These are phyloP conservation scores for Carpinus viminea DNA, from an alignment of 306 rosid species.

Conservation along the genomic window DNA sequence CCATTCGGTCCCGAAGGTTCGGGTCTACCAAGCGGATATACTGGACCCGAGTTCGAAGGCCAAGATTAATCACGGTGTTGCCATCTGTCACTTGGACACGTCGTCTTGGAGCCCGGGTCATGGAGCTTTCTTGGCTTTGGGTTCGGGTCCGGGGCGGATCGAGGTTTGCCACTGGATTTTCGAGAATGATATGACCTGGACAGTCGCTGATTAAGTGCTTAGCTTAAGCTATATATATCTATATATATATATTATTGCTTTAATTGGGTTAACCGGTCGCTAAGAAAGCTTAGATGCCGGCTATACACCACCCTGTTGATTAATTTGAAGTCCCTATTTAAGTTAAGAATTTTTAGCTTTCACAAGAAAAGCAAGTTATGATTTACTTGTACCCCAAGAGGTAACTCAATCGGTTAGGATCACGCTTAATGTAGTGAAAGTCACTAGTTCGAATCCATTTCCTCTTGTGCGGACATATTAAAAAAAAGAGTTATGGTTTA, in stretches of 20 bases:
- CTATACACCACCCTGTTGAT: slow-evolving; percentile 20
- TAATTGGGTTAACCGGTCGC: slow-evolving; percentile 34
- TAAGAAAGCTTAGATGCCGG: slow-evolving; percentile 52
- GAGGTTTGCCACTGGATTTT: slow-evolving; percentile 99
- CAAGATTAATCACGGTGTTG: slow-evolving; percentile 78
- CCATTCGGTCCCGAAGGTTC: slow-evolving; percentile 93
- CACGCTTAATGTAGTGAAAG: too few relatives aligned
- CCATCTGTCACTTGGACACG: slow-evolving; percentile 91
- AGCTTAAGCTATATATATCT: neutral
- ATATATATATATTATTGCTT: neutral
- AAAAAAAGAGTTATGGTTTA: neutral
- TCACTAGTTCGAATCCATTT: too few relatives aligned
- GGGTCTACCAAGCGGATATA: slow-evolving; percentile 87
- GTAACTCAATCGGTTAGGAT: too few relatives aligned
- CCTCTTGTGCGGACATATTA: too few relatives aligned
- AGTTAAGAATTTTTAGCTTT: slow-evolving; percentile 1
- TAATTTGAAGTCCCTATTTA: slow-evolving; percentile 22
- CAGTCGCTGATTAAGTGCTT: slow-evolving; percentile 53
- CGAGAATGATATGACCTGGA: slow-evolving; percentile 92
- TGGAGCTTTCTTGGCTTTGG: slow-evolving; percentile 80
- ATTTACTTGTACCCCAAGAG: slow-evolving; percentile 6
- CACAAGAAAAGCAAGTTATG: slow-evolving; percentile 29
- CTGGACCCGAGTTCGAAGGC: slow-evolving; percentile 57
- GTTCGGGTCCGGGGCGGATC: slow-evolving; percentile 80
- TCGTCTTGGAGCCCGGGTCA: slow-evolving; percentile 84